Base-by-base conservation (phyloP, 1,139 yeast species). In the Pichia sp. region DNA sequence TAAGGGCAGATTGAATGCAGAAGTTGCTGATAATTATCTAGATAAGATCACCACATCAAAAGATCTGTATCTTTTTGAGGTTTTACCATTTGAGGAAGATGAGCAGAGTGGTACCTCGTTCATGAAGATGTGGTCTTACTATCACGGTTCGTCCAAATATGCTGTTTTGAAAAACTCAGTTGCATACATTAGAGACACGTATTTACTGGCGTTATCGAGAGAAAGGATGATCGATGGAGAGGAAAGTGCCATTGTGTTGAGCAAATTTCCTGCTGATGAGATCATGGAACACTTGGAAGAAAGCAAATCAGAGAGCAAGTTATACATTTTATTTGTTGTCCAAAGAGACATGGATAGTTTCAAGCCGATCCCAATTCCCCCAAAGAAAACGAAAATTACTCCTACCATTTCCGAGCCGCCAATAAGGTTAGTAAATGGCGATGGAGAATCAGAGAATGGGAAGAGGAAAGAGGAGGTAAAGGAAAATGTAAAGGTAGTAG, bases 141-240 rank as follows among this genome's bases (percentile, higher is more conserved):
- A 58, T 47, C 43, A 57, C 31, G 43, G 45, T 8, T 47, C 36
- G 26, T 47, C 54, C 3, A 58, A 54, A 49, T 62, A 60, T 53
- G 95, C 92, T 0, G 93, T 86, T 19, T 71, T 87, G 48, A 75
- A 80, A 41, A 76, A 74, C 23, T 73, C 68, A 58, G 80, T 79
- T 1, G 60, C 67, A 23, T 74, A 76, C 60, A 84, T 85, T 38
- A 86, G 85, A 64, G 95, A 87, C 65, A 76, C 84, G 2, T 87
- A 87, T 67, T 60, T 87, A 49, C 67, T 85, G 38, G 77, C 88
- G 66, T 67, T 54, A 56, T 66, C 48, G 67, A 69, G 54, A 62
- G 67, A 46, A 40, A 61, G 53, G 34, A 19, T 61, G 40, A 50
- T 59, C 34, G 59, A 54, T 30, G 56, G 55, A 15, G 52, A 52